Percentiles rank a stretch among this genome's conserved stretches.
These are phyloP conservation scores for Lentinula lateritia DNA, from an alignment of 768 basidiomycete genomes.

Conservation along the genomic window DNA sequence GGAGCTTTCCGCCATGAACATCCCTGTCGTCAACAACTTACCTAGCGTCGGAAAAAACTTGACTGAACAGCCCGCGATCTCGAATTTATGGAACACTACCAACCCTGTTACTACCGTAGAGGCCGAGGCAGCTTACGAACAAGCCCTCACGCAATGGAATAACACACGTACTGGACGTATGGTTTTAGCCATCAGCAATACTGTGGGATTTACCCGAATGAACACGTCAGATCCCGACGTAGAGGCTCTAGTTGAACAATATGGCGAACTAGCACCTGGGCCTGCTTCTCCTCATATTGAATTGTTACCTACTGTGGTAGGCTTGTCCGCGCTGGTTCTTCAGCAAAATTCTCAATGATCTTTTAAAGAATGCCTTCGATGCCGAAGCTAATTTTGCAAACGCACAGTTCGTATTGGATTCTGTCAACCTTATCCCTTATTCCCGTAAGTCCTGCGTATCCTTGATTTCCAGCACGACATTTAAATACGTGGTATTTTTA, in stretches of 20 bases:
- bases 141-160: not conserved
- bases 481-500: not conserved
- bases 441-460: slow-evolving; percentile 3
- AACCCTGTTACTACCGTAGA: not conserved
- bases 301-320: slow-evolving; percentile 12
- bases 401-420: not conserved
- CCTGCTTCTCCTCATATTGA: slow-evolving; percentile 24
- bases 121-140: too few relatives aligned
- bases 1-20: slow-evolving; percentile 16
- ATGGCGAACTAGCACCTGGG: slow-evolving; percentile 25
- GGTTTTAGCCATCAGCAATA: slow-evolving; percentile 13
- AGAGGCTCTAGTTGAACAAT: slow-evolving; percentile 9
- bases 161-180: not conserved
- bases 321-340: not conserved
- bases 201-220: slow-evolving; percentile 23
- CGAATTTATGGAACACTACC: not conserved
- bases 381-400: not conserved
- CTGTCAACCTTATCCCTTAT: slow-evolving; percentile 7
- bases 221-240: slow-evolving; percentile 11
- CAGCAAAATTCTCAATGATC: not conserved
- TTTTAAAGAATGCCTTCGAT: slow-evolving; percentile 3
- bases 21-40: slow-evolving; percentile 27
- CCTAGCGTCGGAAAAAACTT: slow-evolving; percentile 36
- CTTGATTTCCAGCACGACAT: not conserved
- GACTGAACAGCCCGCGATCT: not conserved